Conservation (phyloP, 2,329 filamentous ascomycete genomes). For the Colletotrichum caudatum region DNA sequence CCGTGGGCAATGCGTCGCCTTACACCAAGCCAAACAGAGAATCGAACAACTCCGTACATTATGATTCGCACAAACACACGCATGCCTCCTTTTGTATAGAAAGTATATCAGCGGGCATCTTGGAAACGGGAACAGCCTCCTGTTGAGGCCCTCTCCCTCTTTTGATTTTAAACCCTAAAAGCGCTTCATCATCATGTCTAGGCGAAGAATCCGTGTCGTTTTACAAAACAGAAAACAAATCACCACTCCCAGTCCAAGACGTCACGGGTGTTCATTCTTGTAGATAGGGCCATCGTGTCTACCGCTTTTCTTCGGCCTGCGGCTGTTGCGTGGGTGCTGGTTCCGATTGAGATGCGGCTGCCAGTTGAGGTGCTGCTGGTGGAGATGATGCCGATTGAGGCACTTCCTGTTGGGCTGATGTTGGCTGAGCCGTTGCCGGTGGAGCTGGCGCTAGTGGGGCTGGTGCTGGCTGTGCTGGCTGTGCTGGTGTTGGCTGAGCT, state of each 20-base stretch:
- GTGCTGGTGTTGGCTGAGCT: neutral
- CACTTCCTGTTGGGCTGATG: neutral
- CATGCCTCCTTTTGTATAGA: constrained; percentile 25
- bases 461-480: neutral
- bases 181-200: constrained; percentile 16
- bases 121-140: constrained; percentile 13
- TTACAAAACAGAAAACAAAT: neutral
- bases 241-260: constrained; percentile 9
- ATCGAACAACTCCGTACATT: constrained; percentile 42
- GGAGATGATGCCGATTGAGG: constrained; percentile 1
- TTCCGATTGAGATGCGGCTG: constrained; percentile 17
- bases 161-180: constrained; percentile 11
- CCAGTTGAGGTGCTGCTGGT: neutral
- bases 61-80: constrained; percentile 35
- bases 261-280: constrained; percentile 5
- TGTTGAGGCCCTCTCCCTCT: constrained; percentile 6
- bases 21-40: constrained; percentile 38
- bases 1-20: constrained; percentile 39
- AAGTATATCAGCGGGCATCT: constrained; percentile 11
- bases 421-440: neutral
- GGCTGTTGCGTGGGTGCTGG: constrained; percentile 7
- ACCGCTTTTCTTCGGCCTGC: constrained; percentile 21
- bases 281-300: constrained; percentile 17
- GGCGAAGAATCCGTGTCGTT: constrained; percentile 9
- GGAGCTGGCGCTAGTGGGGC: neutral